These are phyloP conservation scores for Yarrowia porcina DNA, from an alignment of 805 yeast species.

Conservation along the genomic window DNA sequence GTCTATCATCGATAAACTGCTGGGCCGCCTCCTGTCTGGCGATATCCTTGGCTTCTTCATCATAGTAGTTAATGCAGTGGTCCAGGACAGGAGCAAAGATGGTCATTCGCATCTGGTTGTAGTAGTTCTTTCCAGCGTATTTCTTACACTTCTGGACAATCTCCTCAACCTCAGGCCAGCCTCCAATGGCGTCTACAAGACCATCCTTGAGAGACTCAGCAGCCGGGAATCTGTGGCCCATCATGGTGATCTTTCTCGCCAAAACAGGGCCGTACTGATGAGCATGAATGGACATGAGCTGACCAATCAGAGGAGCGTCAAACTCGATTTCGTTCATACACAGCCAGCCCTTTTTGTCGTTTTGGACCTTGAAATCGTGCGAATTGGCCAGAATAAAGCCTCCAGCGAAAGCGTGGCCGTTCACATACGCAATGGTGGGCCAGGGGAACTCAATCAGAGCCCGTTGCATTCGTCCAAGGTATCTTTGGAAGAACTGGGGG, in stretches of 20 bases:
- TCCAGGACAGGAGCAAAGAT: conserved; percentile 17
- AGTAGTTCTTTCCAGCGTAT: conserved; percentile 17
- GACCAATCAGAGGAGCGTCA: conserved; percentile 40
- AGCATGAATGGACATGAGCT: conserved; percentile 40
- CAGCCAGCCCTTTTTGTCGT: conserved; percentile 40
- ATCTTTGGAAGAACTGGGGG: conserved; percentile 37
- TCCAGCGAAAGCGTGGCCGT: conserved; percentile 45
- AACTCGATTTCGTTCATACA: conserved; percentile 43
- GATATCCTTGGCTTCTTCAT: conserved; percentile 4
- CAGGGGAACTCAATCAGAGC: conserved; percentile 40
- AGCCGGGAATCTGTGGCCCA: conserved; percentile 39
- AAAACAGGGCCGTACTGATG: conserved; percentile 36
- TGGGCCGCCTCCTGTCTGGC: conserved; percentile 25
- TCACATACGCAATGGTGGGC: conserved; percentile 42
- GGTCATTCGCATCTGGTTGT: conserved; percentile 23
- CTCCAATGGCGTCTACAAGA: conserved; percentile 39
- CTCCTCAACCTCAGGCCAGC: conserved; percentile 37
- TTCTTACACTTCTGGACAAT: conserved; percentile 32
- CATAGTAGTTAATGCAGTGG: conserved; percentile 21
- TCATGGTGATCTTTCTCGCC: conserved; percentile 36
- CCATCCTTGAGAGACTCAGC: conserved; percentile 34
- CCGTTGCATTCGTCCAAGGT: conserved; percentile 38
- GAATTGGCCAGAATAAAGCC: conserved; percentile 41
- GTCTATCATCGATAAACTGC: conserved; percentile 1
- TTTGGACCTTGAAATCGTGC: conserved; percentile 43